Base-by-base conservation (phyloP, 1,284 basidiomycete species). In the Malassezia vespertilionis region DNA sequence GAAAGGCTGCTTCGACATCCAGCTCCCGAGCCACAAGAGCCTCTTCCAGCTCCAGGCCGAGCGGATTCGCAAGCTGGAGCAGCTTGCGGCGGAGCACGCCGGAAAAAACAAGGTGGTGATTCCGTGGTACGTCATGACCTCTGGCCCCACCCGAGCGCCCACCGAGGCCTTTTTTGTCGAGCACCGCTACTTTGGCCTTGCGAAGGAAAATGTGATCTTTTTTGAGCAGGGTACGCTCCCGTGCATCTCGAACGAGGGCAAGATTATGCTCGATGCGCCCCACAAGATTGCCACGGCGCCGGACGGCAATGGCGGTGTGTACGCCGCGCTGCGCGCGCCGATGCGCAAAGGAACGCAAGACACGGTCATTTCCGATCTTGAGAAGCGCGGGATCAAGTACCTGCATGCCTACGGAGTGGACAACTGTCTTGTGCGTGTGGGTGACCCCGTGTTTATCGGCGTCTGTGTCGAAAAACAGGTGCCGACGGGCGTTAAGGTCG, bases 51-150 rank as follows among this genome's bases (percentile, higher is more conserved):
- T 86, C 61, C 93, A 99, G 74, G 93, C 90, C 4, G 89, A 93
- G 73, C 80, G 91, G 41, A 95, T 99, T 70, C 76, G 77, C 40
- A 80, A 82, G 49, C 75, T 99, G 41, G 84, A 91, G 73, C 73
- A 73, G 23, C 72, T 96, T 37, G 90, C 89, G 0, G 50, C 50
- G 4, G 17, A 51, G 39, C 38, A 52, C 33, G 74, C 77, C 40
- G 73, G 69, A 39, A 71, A 77, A 20, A 69, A 74, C 12, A 77
- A 79, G 3, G 59, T 61, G 24, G 80, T 83, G 42, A 80, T 96
- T 53, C 84, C 63, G 81, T 97, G 93, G 93, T 97, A 95, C 75
- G 81, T 99, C 66, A 99, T 99, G 93, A 97, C 91, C 48, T 89
- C 86, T 65, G 90, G 90, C 14, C 91, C 93, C 21, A 99, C 93